phyloP scores from a whole-genome alignment of 2,329 filamentous ascomycete species.

The Zasmidium cellare region DNA sequence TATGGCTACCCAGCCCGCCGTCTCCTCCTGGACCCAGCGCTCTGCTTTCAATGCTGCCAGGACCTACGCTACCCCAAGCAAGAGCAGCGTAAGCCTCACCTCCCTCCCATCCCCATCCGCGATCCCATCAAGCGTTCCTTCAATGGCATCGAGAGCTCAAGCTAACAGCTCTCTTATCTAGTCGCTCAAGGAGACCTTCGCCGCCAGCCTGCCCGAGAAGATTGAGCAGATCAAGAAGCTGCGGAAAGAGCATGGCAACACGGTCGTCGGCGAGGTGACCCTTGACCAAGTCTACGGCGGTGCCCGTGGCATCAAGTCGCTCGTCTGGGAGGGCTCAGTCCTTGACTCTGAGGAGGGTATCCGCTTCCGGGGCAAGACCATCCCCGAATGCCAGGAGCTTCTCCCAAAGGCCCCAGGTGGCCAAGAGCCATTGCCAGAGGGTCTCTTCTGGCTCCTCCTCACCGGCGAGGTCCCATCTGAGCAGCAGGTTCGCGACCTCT shows the following conservation, averaged over 20 bases:
- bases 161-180: slow-evolving; percentile 41
- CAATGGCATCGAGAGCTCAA: background rate
- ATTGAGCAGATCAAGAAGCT: slow-evolving; percentile 99
- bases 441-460: slow-evolving; percentile 99
- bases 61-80: slow-evolving; percentile 91
- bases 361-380: slow-evolving; percentile 98
- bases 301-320: slow-evolving; percentile 96
- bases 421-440: slow-evolving; percentile 94
- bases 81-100: slow-evolving; percentile 69
- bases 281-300: slow-evolving; percentile 99
- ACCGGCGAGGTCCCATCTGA: slow-evolving; percentile 97
- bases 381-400: slow-evolving; percentile 96
- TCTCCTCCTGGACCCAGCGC: slow-evolving; percentile 55
- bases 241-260: slow-evolving; percentile 94
- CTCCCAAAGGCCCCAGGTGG: slow-evolving; percentile 96
- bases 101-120: background rate
- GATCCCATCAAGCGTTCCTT: background rate
- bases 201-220: slow-evolving; percentile 91
- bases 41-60: slow-evolving; percentile 79
- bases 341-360: slow-evolving; percentile 99
- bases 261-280: slow-evolving; percentile 95
- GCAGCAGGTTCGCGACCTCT: slow-evolving; percentile 97
- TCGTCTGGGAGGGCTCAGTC: slow-evolving; percentile 98
- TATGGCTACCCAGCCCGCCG: slow-evolving; percentile 60
- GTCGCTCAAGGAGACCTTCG: slow-evolving; percentile 98